Conservation (phyloP, 805 yeast genomes). For the Barnettozyma vustinii region DNA sequence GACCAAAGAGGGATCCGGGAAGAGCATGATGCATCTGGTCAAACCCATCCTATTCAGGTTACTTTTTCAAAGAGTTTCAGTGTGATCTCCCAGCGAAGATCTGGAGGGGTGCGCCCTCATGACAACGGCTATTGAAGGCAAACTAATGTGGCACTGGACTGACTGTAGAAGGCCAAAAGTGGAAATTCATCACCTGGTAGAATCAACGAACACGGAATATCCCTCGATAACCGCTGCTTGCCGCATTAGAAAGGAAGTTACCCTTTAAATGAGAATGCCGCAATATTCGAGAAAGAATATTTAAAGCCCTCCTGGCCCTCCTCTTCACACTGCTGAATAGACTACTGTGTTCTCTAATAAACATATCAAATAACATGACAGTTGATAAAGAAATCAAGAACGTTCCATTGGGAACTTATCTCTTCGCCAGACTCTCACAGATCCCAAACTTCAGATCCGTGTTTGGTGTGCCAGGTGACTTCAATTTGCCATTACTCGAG, state of each 20-base stretch:
- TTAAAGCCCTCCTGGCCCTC: background rate
- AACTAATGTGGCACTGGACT: background rate
- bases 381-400: conserved; percentile 8
- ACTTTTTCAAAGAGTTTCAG: too few species aligned
- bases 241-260: background rate
- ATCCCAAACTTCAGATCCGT: conserved; percentile 47
- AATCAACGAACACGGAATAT: too few species aligned
- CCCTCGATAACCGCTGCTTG: background rate
- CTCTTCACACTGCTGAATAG: background rate
- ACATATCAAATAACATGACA: conserved; percentile 11
- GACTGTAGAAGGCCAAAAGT: background rate
- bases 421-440: conserved; percentile 54
- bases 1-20: too few species aligned
- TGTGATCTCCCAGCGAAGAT: too few species aligned
- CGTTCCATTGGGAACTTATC: conserved; percentile 56
- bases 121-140: background rate
- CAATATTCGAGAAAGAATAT: background rate
- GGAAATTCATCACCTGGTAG: background rate
- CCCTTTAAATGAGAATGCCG: background rate
- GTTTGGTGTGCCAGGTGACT: conserved; percentile 76
- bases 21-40: too few species aligned
- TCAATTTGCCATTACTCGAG: conserved; percentile 60
- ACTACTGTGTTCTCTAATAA: background rate
- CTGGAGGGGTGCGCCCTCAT: too few species aligned
- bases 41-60: too few species aligned